A percentile compares a stretch with the other conserved stretches of the same genome.
Evolutionary conservation across 148 eudicot species (phyloP).

Genomic region (Polygonum aviculare): DNA sequence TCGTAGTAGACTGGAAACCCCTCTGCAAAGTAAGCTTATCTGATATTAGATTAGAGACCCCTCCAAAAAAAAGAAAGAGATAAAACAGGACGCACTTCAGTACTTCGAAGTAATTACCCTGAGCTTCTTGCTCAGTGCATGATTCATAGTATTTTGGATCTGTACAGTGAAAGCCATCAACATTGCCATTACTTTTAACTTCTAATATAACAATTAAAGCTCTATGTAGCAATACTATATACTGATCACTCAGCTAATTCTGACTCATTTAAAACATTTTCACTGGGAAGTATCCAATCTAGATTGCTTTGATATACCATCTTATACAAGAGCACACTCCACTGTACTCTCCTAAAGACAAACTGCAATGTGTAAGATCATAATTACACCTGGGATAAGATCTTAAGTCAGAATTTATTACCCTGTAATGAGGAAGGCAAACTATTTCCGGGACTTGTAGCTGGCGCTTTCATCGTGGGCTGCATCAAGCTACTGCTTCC

Average conservation of each 20-base stretch:
- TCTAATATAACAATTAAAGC: background rate
- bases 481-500: background rate
- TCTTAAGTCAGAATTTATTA: conserved; percentile 13
- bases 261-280: background rate
- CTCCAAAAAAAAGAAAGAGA: background rate
- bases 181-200: background rate
- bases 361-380: background rate
- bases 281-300: background rate
- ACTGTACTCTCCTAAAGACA: background rate
- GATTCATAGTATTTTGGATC: background rate
- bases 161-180: background rate
- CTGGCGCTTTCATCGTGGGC: background rate
- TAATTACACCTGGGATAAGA: background rate
- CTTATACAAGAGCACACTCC: background rate
- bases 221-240: background rate
- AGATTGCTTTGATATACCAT: background rate
- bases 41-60: background rate
- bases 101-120: background rate
- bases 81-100: background rate
- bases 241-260: background rate
- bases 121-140: background rate
- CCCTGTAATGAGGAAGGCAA: conserved; percentile 12
- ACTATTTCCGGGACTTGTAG: conserved; percentile 1
- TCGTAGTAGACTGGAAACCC: conserved; percentile 22
- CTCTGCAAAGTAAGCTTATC: conserved; percentile 21